A percentile compares a stretch with the other conserved stretches of the same genome.
Evolutionary conservation across 2,329 filamentous ascomycete genomes (phyloP).

Genomic region (Alternaria brassicae): DNA sequence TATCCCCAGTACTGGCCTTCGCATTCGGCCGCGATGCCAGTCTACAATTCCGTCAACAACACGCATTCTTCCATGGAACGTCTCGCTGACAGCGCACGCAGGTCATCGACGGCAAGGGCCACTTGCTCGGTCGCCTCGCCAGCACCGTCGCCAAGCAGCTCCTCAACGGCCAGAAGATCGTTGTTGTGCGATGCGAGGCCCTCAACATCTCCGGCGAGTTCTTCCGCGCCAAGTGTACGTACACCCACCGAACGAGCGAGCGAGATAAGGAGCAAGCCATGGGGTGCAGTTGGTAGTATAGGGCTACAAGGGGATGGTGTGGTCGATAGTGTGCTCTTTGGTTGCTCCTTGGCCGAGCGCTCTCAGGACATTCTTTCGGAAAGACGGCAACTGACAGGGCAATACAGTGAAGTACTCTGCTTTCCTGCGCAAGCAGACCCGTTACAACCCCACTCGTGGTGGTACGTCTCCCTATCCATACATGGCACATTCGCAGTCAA

Average conservation of each 20-base stretch:
- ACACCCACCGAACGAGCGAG: conserved; percentile 32
- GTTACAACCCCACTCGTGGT: conserved; percentile 99
- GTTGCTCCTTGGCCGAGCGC: conserved; percentile 18
- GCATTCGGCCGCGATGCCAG: conserved; percentile 19
- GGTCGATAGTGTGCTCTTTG: conserved; percentile 14
- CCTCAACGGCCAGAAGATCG: conserved; percentile 98
- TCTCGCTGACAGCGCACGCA: conserved; percentile 43
- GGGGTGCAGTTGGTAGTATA: conserved; percentile 13
- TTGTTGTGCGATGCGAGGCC: conserved; percentile 97
- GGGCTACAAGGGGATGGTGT: neutral
- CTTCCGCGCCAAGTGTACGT: conserved; percentile 99
- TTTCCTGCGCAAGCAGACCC: conserved; percentile 99
- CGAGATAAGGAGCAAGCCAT: conserved; percentile 26
- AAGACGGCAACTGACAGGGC: conserved; percentile 39
- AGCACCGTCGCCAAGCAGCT: conserved; percentile 99
- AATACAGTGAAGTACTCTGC: conserved; percentile 98
- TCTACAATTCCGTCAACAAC: conserved; percentile 13
- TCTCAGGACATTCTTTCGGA: conserved; percentile 1
- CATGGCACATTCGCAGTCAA: neutral
- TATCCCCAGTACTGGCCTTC: conserved; percentile 12
- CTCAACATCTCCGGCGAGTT: conserved; percentile 99
- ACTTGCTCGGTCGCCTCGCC: conserved; percentile 98
- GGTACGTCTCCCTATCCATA: conserved; percentile 65
- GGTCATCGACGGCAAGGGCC: conserved; percentile 99
- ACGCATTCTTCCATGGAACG: conserved; percentile 9